A percentile compares a stretch with the other conserved stretches of the same genome.
Evolutionary conservation across 2,329 filamentous ascomycete genomes (phyloP).

Genomic region (Trichoderma sp.): DNA sequence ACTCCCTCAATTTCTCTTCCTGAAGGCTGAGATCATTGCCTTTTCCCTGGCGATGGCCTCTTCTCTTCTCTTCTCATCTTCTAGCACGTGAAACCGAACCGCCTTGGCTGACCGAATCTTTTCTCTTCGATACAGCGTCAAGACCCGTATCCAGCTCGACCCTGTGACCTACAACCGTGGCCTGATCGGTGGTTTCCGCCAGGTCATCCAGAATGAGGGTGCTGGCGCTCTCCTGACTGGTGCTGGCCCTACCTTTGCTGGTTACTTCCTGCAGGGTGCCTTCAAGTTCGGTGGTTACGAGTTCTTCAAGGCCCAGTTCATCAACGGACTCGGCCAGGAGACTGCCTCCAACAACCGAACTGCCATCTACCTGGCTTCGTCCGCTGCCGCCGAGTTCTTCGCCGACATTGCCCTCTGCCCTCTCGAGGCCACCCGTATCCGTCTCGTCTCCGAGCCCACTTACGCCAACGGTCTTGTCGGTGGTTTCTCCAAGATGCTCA

Average conservation of each 20-base stretch:
- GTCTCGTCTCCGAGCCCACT: constrained; percentile 83
- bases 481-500: constrained; percentile 80
- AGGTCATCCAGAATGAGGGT: constrained; percentile 82
- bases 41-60: neutral
- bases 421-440: constrained; percentile 89
- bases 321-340: constrained; percentile 76
- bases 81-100: neutral
- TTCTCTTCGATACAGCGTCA: constrained; percentile 62
- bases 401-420: constrained; percentile 84
- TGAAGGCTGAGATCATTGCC: neutral
- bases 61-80: neutral
- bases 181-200: constrained; percentile 80
- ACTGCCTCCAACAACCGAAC: constrained; percentile 75
- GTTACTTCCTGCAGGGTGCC: constrained; percentile 92
- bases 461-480: constrained; percentile 77
- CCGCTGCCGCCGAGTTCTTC: constrained; percentile 65
- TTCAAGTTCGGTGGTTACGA: constrained; percentile 96
- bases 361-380: constrained; percentile 73
- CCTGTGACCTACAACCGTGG: constrained; percentile 85
- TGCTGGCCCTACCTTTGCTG: constrained; percentile 79
- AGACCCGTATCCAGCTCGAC: constrained; percentile 94
- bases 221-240: constrained; percentile 83
- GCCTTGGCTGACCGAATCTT: constrained; percentile 25
- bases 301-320: constrained; percentile 92
- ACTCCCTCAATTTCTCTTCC: neutral